Base-by-base conservation (phyloP, 2,329 filamentous ascomycete genomes). In the Endothia cerciana region DNA sequence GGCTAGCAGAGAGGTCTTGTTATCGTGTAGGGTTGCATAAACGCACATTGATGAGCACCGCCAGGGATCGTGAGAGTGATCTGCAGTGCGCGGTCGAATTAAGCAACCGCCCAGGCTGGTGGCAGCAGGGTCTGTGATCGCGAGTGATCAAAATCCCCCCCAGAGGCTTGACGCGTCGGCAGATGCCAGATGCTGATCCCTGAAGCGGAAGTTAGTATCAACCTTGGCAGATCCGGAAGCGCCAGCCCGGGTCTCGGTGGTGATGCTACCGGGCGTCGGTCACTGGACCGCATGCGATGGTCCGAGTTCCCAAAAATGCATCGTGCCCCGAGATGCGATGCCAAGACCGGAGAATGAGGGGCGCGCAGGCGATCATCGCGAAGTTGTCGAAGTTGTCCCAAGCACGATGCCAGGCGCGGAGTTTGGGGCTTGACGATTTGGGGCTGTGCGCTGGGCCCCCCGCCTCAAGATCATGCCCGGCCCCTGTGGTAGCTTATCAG, bases 191-290 rank as follows among this genome's bases (percentile, higher is more conserved):
- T 43, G 60, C 36, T 22, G 19, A 28, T 22, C 33, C 36, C 19
- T 19, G n/a, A 17, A 62, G 3, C 25, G 33, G 59, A 8, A 41
- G 38, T 25, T n/a, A 17, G 2, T 13, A 19, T 51, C 36, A 19
- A 61, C 2, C 17, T 15, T 36, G 8, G n/a, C 5, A 33, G 15
- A 22, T 33, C 15, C 47, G 25, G 25, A 10, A 38, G 53, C 25
- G 43, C 33, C 41, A 33, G 38, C 25, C 60, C 63, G 63, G 63
- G 25, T 55, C 41, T 64, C 63, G 63, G 63, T 60, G 15, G n/a
- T 15, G 25, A 19, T 40, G 13, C 51, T 33, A 30, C 40, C 41
- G 51, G 53, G 58, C 59, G 63, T 40, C 28, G 60, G 63, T 62
- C 25, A 17, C 17, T 36, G 17, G 30, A 55, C 57, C 57, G 57